Conservation (phyloP, 1,284 basidiomycete species). For the Leccinum griseonigrum region DNA sequence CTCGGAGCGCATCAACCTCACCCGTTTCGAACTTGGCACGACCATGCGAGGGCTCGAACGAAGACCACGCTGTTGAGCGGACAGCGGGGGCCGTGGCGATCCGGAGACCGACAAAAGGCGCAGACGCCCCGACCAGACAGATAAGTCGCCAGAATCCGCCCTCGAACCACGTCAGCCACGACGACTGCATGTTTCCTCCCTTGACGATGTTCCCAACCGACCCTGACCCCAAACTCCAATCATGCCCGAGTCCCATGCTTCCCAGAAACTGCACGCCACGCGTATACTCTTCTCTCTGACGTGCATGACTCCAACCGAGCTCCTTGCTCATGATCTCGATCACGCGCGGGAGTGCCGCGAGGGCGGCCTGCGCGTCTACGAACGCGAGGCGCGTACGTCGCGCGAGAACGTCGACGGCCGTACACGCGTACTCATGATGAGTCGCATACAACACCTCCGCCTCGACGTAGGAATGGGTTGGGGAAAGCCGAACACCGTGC, state of each 20-base stretch:
- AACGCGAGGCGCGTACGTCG: slow-evolving; percentile 91
- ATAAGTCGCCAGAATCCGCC: slow-evolving; percentile 26
- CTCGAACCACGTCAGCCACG: slow-evolving; percentile 27
- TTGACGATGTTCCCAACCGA: slow-evolving; percentile 17
- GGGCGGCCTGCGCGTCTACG: slow-evolving; percentile 87
- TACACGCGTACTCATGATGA: slow-evolving; percentile 89
- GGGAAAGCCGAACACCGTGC: slow-evolving; percentile 76
- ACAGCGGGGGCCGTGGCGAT: slow-evolving; percentile 13
- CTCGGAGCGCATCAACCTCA: slow-evolving; percentile 61
- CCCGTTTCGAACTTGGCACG: slow-evolving; percentile 67
- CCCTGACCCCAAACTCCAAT: background rate
- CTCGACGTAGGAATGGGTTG: slow-evolving; percentile 88
- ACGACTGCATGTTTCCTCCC: background rate
- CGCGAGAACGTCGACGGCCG: slow-evolving; percentile 89
- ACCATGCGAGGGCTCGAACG: slow-evolving; percentile 39
- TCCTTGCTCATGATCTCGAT: slow-evolving; percentile 92
- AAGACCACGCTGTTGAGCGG: slow-evolving; percentile 27
- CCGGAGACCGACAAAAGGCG: background rate
- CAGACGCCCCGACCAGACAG: slow-evolving; percentile 15
- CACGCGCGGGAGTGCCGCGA: slow-evolving; percentile 82
- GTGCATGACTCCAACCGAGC: slow-evolving; percentile 69
- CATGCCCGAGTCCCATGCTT: slow-evolving; percentile 72
- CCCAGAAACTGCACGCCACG: slow-evolving; percentile 64
- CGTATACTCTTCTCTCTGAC: slow-evolving; percentile 60
- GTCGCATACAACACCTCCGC: slow-evolving; percentile 92